Conservation (phyloP, 352 stramenopile genomes). For the Phytophthora nicotianae region DNA sequence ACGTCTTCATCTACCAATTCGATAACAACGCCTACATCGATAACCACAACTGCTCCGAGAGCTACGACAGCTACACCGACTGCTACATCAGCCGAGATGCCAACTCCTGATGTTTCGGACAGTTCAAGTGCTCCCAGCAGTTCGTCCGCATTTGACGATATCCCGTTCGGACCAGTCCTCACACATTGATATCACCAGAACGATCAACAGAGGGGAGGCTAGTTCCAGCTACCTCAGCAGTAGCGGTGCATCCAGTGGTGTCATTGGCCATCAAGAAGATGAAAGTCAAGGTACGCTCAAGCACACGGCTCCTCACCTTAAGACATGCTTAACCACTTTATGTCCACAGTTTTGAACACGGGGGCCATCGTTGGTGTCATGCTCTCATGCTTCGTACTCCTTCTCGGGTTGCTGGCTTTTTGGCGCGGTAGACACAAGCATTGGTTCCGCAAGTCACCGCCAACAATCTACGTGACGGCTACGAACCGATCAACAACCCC, state of each 20-base stretch:
- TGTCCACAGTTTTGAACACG: not conserved
- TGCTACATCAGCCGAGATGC: not conserved
- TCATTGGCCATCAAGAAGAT: not conserved
- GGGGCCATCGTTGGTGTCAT: not conserved
- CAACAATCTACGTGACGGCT: slow-evolving; percentile 7
- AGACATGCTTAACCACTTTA: not conserved
- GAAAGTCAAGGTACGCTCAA: slow-evolving; percentile 1
- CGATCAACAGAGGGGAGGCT: not conserved
- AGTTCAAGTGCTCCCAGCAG: too few species aligned
- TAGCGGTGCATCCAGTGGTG: not conserved
- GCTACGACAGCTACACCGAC: slow-evolving; percentile 2
- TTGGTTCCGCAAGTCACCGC: not conserved
- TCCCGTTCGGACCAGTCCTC: not conserved
- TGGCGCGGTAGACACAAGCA: slow-evolving; percentile 12
- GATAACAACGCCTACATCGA: not conserved
- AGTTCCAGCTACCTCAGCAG: not conserved
- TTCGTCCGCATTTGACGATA: not conserved
- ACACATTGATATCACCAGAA: not conserved
- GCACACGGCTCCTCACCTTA: not conserved
- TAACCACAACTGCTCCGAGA: not conserved
- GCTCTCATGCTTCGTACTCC: slow-evolving; percentile 1
- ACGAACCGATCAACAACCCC: slow-evolving; percentile 1
- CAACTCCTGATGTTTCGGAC: not conserved
- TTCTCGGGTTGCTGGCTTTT: not conserved
- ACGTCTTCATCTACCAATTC: slow-evolving; percentile 1